These are phyloP conservation scores for Citrus inodora DNA, from an alignment of 345 rosid species.

Conservation along the genomic window DNA sequence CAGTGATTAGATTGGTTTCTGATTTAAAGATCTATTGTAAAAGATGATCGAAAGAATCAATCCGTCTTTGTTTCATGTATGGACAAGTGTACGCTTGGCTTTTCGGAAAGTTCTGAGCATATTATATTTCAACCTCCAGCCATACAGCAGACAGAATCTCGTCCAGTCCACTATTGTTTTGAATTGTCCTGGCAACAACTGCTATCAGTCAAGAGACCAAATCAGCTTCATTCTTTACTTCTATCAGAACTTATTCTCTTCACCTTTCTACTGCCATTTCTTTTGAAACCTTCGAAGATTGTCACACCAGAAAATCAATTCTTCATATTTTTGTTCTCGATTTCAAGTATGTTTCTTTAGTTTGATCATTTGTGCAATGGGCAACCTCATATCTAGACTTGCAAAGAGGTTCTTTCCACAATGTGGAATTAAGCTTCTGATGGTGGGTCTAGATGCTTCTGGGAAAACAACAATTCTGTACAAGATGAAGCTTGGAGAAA, in stretches of 20 bases:
- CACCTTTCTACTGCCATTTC: neutral
- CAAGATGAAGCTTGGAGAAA: constrained; percentile 66
- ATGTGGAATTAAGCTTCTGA: constrained; percentile 39
- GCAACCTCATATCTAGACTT: constrained; percentile 38
- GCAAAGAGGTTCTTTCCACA: constrained; percentile 40
- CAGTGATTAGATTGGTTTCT: neutral
- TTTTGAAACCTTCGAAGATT: neutral
- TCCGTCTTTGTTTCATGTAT: neutral
- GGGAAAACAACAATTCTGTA: constrained; percentile 72
- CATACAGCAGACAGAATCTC: neutral
- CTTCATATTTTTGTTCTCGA: neutral
- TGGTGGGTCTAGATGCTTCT: constrained; percentile 74
- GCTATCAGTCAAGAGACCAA: neutral
- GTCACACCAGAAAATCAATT: neutral
- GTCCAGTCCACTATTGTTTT: neutral
- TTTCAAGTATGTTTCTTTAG: neutral
- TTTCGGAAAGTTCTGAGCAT: neutral
- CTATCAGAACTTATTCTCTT: constrained; percentile 26
- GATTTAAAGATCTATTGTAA: neutral
- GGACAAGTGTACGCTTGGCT: neutral
- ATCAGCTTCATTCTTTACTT: constrained; percentile 14
- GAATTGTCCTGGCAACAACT: neutral
- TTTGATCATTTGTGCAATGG: constrained; percentile 28
- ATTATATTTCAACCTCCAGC: neutral
- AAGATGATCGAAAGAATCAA: neutral